Conservation (phyloP, 768 basidiomycete genomes). For the Cyclocybe aegerita region DNA sequence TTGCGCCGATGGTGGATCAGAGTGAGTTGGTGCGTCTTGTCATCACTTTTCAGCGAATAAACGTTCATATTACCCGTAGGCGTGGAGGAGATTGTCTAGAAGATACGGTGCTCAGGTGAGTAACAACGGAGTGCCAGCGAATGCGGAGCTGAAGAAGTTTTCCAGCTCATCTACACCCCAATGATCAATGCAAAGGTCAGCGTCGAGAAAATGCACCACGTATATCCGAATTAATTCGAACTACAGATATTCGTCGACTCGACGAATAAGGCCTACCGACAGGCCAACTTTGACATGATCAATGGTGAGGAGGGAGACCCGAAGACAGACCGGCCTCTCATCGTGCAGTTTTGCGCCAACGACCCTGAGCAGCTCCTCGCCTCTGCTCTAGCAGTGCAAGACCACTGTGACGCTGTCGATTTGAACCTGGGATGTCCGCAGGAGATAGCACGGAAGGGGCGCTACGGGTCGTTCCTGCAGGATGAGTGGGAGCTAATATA, state of each 20-base stretch:
- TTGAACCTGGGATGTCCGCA: slow-evolving; percentile 95
- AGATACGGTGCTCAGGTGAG: slow-evolving; percentile 79
- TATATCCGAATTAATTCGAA: slow-evolving; percentile 1
- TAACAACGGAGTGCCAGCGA: background rate
- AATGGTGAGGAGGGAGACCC: slow-evolving; percentile 81
- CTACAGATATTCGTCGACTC: slow-evolving; percentile 62
- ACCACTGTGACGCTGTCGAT: slow-evolving; percentile 89
- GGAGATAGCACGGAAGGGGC: slow-evolving; percentile 86
- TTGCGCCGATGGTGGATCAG: slow-evolving; percentile 99
- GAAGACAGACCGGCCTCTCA: slow-evolving; percentile 75
- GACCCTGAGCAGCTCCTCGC: slow-evolving; percentile 75
- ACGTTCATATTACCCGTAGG: slow-evolving; percentile 42
- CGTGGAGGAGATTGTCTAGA: slow-evolving; percentile 85
- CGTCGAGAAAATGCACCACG: background rate
- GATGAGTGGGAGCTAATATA: slow-evolving; percentile 94
- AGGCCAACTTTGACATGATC: slow-evolving; percentile 65
- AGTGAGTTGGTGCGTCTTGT: slow-evolving; percentile 78
- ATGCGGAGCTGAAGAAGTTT: background rate
- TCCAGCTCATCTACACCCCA: slow-evolving; percentile 87
- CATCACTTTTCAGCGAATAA: slow-evolving; percentile 1
- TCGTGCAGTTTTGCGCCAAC: slow-evolving; percentile 95
- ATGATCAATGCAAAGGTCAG: slow-evolving; percentile 94
- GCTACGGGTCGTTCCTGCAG: slow-evolving; percentile 89
- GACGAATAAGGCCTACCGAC: slow-evolving; percentile 52
- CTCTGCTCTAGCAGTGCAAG: slow-evolving; percentile 76